Evolutionary conservation across 495 filamentous ascomycete species (phyloP), one percentile per base, ranked within the genome.

Genomic region (Aspergillus avenaceus): DNA sequence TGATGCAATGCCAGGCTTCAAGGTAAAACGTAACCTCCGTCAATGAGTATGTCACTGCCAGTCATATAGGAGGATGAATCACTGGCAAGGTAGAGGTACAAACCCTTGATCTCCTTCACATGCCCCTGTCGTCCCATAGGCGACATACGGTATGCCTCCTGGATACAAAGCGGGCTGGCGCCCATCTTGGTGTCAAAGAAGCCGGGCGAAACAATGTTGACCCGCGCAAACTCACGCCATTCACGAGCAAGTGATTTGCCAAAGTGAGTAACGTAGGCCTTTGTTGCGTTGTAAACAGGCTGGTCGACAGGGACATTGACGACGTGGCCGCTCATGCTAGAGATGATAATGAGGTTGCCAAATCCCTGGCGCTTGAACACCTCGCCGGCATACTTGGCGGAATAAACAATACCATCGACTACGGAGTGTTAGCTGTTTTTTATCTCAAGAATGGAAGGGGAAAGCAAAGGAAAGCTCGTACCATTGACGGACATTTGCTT

Each of bases 291-390:
- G 64, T 88, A 87, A 1, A 86, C 83, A 0, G 83, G 79, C 16
- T 77, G 78, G 14, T 82, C 70, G 19, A 82, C 65, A 1, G 83
- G 84, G 37, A 83, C 80, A 53, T 92, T 93, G 24, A 88, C 88
- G 45, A 92, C 71, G 14, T 82, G 85, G 3, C 78, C 88, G 60
- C 84, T 88, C 88, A 92, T 91, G 54, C 80, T 84, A 2, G 83
- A 88, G 54, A 90, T 88, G 53, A 91, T 64, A 43, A 85, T 83
- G 37, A 92, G 75, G 52, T 84, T 88, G 3, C 87, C 87, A 56
- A 56, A 62, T 28, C 64, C 62, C 28, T 76, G 67, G 41, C 57
- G 56, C 8, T 75, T 65, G 56, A 87, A 78, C 74, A 91, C 85
- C 58, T 88, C 60, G 32, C 76, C 75, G 27, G 61, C 70, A 43